These are phyloP conservation scores for Sphaerostilbella broomeana DNA, from an alignment of 2,329 filamentous ascomycete genomes.

Conservation along the genomic window DNA sequence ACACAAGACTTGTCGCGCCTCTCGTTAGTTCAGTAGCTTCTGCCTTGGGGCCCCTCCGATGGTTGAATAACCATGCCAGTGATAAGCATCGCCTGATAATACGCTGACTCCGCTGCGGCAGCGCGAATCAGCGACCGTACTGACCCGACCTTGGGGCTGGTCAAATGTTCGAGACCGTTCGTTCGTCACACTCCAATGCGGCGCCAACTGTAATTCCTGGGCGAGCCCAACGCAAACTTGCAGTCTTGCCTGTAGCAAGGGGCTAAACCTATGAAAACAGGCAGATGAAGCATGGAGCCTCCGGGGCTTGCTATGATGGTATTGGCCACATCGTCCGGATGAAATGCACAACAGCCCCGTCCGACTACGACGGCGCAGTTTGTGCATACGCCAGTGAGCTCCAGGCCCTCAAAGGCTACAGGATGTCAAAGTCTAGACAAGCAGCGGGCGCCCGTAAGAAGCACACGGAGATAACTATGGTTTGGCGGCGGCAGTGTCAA, in stretches of 20 bases:
- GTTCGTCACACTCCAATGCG: not conserved
- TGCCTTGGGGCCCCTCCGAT: no score
- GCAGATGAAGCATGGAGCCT: conserved; percentile 8
- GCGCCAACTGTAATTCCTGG: not conserved
- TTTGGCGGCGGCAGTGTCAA: no score
- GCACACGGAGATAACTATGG: no score
- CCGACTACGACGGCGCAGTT: not conserved
- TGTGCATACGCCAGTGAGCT: not conserved
- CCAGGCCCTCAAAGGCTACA: no score
- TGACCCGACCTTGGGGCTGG: not conserved
- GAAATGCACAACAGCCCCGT: not conserved
- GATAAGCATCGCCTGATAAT: no score
- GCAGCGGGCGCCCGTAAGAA: no score
- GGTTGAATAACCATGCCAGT: no score
- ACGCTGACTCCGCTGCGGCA: no score
- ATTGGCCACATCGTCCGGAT: conserved; percentile 1
- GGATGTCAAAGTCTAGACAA: no score
- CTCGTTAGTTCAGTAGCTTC: no score
- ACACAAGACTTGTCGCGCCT: no score
- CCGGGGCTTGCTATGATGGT: not conserved
- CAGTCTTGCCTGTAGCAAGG: not conserved
- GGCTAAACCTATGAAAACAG: no score
- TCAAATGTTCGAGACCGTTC: conserved; percentile 8
- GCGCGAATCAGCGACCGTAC: not conserved
- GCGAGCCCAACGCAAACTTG: not conserved